phyloP scores from a whole-genome alignment of 2,329 filamentous ascomycete genomes.

The Diaporthe eres region DNA sequence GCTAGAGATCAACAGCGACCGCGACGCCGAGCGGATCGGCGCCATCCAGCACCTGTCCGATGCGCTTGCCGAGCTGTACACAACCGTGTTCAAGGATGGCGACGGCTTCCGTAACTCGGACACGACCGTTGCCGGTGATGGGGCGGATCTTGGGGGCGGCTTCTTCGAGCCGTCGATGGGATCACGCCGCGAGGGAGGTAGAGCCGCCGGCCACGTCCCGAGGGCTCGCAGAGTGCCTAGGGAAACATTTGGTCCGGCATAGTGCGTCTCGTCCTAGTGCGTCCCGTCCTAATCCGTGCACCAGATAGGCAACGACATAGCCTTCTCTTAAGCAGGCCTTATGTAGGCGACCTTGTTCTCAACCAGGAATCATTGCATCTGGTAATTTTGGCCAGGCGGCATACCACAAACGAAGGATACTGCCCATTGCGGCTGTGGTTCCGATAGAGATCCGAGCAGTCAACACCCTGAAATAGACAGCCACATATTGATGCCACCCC shows the following conservation, averaged over 20 bases:
- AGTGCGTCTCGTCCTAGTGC: background rate
- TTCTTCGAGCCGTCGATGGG: conserved; percentile 28
- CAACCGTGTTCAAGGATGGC: conserved; percentile 80
- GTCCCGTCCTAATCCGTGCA: background rate
- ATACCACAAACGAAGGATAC: background rate
- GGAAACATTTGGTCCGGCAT: conserved; percentile 20
- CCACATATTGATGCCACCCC: background rate
- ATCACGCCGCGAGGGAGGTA: conserved; percentile 15
- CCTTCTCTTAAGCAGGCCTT: background rate
- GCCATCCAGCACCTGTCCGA: conserved; percentile 81
- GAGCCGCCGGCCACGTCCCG: background rate
- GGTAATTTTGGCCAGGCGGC: background rate
- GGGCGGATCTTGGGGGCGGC: conserved; percentile 26
- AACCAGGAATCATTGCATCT: background rate
- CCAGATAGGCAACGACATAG: background rate
- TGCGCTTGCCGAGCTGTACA: conserved; percentile 78
- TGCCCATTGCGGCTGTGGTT: background rate
- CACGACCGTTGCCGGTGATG: conserved; percentile 43
- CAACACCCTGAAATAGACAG: conserved; percentile 19
- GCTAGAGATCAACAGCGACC: conserved; percentile 82
- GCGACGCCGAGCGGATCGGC: conserved; percentile 80
- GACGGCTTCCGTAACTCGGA: conserved; percentile 72
- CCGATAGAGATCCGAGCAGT: background rate
- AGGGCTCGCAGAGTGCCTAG: conserved; percentile 20
- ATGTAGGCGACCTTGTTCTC: conserved; percentile 3